phyloP scores from a whole-genome alignment of 2,329 filamentous ascomycete genomes.

The Ophiostoma tasmaniense region DNA sequence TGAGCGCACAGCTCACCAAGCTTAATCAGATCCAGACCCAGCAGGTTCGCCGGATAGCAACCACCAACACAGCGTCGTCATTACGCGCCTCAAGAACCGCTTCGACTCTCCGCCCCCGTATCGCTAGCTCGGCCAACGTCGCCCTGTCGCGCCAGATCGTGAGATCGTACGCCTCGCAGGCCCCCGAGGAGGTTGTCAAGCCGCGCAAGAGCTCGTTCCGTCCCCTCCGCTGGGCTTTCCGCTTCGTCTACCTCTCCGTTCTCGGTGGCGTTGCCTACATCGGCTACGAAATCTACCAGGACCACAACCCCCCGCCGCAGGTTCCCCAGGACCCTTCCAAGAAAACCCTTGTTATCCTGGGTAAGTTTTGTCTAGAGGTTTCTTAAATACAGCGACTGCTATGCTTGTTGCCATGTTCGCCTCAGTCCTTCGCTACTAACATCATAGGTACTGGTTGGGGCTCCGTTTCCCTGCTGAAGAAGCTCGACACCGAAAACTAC shows the following conservation, averaged over 20 bases:
- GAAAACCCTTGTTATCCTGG: slow-evolving; percentile 94
- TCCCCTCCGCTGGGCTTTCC: slow-evolving; percentile 72
- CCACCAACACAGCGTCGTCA: slow-evolving; percentile 19
- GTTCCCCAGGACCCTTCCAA: slow-evolving; percentile 71
- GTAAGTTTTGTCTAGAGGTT: slow-evolving; percentile 41
- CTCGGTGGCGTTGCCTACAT: slow-evolving; percentile 63
- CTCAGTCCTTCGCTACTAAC: slow-evolving; percentile 9
- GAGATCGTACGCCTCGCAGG: slow-evolving; percentile 25
- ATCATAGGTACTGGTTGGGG: slow-evolving; percentile 82
- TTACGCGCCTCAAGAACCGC: slow-evolving; percentile 21
- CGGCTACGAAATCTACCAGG: slow-evolving; percentile 72
- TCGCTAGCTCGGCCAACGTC: neutral
- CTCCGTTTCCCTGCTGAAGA: slow-evolving; percentile 92
- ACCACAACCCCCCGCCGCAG: slow-evolving; percentile 76
- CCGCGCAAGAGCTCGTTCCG: slow-evolving; percentile 47
- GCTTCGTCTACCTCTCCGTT: slow-evolving; percentile 67
- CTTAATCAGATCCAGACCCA: slow-evolving; percentile 16
- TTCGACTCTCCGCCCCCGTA: slow-evolving; percentile 17
- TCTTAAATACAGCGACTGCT: too few species aligned
- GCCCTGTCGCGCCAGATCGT: slow-evolving; percentile 23
- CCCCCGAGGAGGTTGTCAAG: slow-evolving; percentile 31
- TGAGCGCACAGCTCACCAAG: slow-evolving; percentile 19
- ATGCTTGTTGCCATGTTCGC: too few species aligned
- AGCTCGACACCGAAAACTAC: slow-evolving; percentile 97
- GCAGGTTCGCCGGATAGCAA: slow-evolving; percentile 24